These are phyloP conservation scores for Neckera pumila DNA, from an alignment of 225 moss, liverwort and hornwort species.

Conservation along the genomic window DNA sequence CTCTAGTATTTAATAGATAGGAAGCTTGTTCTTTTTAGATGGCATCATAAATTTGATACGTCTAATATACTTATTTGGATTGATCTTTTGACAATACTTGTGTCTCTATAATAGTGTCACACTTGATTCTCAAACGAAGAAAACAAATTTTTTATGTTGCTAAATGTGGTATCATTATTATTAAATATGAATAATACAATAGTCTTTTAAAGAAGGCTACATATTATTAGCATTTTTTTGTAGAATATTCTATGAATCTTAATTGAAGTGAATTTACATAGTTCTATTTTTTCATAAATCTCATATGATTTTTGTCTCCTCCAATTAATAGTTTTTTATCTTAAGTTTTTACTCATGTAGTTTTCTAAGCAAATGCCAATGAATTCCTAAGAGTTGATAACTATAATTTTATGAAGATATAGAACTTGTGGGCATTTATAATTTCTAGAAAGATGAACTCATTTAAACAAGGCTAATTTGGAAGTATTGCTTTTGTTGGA, in stretches of 20 bases:
- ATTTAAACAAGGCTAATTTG: background rate
- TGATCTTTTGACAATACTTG: background rate
- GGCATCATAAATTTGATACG: fast-evolving
- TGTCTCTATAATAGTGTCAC: too few species aligned
- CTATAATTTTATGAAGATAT: too few species aligned
- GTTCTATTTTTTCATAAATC: too few species aligned
- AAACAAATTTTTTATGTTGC: too few species aligned
- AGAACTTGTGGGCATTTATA: fast-evolving
- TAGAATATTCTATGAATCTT: background rate
- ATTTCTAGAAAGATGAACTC: too few species aligned
- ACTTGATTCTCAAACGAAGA: background rate
- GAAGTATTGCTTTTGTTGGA: background rate
- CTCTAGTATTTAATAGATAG: background rate
- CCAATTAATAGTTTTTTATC: background rate
- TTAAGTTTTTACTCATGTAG: too few species aligned
- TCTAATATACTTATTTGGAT: background rate
- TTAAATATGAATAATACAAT: background rate
- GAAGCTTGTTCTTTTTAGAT: background rate
- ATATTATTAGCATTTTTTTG: too few species aligned
- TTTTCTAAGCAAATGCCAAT: background rate
- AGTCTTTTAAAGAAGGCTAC: background rate
- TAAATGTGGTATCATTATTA: background rate
- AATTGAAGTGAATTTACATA: background rate
- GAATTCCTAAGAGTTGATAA: background rate
- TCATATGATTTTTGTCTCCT: background rate